Conservation (phyloP, 2,329 filamentous ascomycete species). For the Domatiomyces catenatus region DNA sequence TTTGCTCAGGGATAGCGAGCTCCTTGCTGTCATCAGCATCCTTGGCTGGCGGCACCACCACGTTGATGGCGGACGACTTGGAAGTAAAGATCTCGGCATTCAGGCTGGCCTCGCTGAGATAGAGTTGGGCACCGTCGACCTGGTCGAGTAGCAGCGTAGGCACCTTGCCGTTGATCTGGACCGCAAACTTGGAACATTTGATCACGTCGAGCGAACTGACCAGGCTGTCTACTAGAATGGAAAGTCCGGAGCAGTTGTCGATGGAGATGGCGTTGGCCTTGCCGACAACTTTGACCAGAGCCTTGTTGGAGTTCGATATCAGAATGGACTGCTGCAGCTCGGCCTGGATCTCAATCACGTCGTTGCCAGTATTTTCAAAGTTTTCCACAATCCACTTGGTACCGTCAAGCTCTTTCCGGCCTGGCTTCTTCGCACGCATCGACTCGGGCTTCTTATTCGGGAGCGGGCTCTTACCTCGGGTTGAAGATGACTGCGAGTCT, state of each 20-base stretch:
- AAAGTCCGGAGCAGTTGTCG: constrained; percentile 74
- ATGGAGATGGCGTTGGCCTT: constrained; percentile 96
- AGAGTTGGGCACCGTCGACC: constrained; percentile 77
- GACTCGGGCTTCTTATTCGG: constrained; percentile 76
- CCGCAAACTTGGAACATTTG: constrained; percentile 83
- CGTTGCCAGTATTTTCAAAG: constrained; percentile 56
- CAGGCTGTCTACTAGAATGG: constrained; percentile 74
- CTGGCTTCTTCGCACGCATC: constrained; percentile 69
- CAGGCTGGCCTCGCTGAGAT: constrained; percentile 65
- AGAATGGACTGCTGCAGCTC: constrained; percentile 75
- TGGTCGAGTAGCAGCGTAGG: constrained; percentile 86
- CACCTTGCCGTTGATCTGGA: constrained; percentile 76
- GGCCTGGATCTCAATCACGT: constrained; percentile 67
- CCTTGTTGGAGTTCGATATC: constrained; percentile 81
- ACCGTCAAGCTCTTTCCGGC: constrained; percentile 62
- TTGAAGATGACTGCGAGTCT: constrained; percentile 37
- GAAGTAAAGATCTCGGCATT: constrained; percentile 73
- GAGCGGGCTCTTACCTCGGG: constrained; percentile 66
- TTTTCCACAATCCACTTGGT: constrained; percentile 98
- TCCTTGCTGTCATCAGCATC: constrained; percentile 71
- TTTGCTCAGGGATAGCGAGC: constrained; percentile 74
- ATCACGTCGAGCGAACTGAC: constrained; percentile 89
- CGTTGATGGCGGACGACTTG: constrained; percentile 75
- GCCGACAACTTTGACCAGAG: constrained; percentile 73
- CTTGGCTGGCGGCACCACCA: constrained; percentile 59